Conservation (phyloP, 495 filamentous ascomycete species). For the Neurospora pannonica region DNA sequence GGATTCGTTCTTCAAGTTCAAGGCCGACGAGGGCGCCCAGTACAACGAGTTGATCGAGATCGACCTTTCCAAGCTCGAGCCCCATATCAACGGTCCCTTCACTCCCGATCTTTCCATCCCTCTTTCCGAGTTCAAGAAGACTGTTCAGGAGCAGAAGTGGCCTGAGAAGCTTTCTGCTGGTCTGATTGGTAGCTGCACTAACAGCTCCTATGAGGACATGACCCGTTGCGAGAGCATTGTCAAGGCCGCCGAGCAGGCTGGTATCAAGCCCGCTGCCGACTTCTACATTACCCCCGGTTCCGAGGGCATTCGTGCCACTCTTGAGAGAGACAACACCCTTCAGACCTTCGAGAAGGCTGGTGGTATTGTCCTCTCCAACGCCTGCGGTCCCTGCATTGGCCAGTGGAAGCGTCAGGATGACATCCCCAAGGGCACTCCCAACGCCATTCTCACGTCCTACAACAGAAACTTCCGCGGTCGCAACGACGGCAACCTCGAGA, state of each 20-base stretch:
- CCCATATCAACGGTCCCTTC: slow-evolving; percentile 95
- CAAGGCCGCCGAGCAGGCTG: slow-evolving; percentile 77
- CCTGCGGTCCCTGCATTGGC: slow-evolving; percentile 91
- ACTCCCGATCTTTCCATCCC: slow-evolving; percentile 93
- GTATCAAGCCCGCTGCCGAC: slow-evolving; percentile 75
- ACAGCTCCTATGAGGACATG: slow-evolving; percentile 98
- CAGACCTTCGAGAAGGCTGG: slow-evolving; percentile 80
- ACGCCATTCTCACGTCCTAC: slow-evolving; percentile 94
- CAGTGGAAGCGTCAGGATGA: slow-evolving; percentile 92
- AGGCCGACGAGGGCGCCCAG: slow-evolving; percentile 67
- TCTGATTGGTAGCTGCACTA: slow-evolving; percentile 95
- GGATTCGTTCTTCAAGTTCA: slow-evolving; percentile 39
- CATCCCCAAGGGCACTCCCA: slow-evolving; percentile 70
- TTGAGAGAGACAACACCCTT: slow-evolving; percentile 77
- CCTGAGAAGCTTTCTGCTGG: slow-evolving; percentile 83
- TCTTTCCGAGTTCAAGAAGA: slow-evolving; percentile 74
- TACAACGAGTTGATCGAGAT: slow-evolving; percentile 93
- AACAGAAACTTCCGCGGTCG: slow-evolving; percentile 97
- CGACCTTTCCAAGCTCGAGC: slow-evolving; percentile 80
- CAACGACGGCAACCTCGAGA: slow-evolving; percentile 90
- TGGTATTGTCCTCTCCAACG: slow-evolving; percentile 85
- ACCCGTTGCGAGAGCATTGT: slow-evolving; percentile 84
- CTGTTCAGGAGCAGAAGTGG: slow-evolving; percentile 77
- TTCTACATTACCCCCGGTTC: slow-evolving; percentile 96
- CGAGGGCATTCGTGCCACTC: slow-evolving; percentile 91